Conservation (phyloP, 768 basidiomycete genomes). For the Boletus rubescentipes region DNA sequence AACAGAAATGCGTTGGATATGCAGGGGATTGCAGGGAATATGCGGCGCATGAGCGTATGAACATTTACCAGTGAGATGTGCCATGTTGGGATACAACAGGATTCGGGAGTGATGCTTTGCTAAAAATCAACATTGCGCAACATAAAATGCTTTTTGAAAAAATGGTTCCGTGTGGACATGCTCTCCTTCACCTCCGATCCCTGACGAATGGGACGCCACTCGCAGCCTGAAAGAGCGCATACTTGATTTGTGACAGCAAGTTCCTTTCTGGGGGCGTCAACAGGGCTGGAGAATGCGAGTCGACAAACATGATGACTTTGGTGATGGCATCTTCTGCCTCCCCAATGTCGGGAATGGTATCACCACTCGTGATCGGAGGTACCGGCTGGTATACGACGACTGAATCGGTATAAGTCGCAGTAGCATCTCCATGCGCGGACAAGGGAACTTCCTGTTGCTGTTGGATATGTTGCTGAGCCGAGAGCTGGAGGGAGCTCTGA, state of each 20-base stretch:
- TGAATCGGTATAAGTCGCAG: slow-evolving; percentile 27
- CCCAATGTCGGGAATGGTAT: slow-evolving; percentile 38
- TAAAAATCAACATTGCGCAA: slow-evolving; percentile 13
- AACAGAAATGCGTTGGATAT: slow-evolving; percentile 24
- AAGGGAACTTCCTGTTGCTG: slow-evolving; percentile 32
- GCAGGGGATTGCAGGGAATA: slow-evolving; percentile 19
- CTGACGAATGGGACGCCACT: slow-evolving; percentile 38
- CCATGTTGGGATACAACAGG: slow-evolving; percentile 16
- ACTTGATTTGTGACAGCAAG: slow-evolving; percentile 48
- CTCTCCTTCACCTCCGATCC: slow-evolving; percentile 27
- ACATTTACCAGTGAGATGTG: slow-evolving; percentile 24
- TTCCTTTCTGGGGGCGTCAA: slow-evolving; percentile 38
- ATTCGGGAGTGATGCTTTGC: slow-evolving; percentile 7
- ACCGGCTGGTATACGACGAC: slow-evolving; percentile 35
- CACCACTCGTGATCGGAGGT: slow-evolving; percentile 33
- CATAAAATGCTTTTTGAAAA: slow-evolving; percentile 20
- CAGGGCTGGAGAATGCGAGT: slow-evolving; percentile 36
- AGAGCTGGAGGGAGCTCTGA: slow-evolving; percentile 28
- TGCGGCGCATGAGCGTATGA: slow-evolving; percentile 24
- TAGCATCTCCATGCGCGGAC: slow-evolving; percentile 24
- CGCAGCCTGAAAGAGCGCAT: slow-evolving; percentile 50
- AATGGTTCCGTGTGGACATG: slow-evolving; percentile 2
- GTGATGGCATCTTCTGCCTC: slow-evolving; percentile 57
- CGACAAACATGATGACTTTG: slow-evolving; percentile 53
- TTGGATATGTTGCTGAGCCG: slow-evolving; percentile 31